phyloP scores from a whole-genome alignment of 2,329 filamentous ascomycete genomes.

The Thermomyces lanuginosus region DNA sequence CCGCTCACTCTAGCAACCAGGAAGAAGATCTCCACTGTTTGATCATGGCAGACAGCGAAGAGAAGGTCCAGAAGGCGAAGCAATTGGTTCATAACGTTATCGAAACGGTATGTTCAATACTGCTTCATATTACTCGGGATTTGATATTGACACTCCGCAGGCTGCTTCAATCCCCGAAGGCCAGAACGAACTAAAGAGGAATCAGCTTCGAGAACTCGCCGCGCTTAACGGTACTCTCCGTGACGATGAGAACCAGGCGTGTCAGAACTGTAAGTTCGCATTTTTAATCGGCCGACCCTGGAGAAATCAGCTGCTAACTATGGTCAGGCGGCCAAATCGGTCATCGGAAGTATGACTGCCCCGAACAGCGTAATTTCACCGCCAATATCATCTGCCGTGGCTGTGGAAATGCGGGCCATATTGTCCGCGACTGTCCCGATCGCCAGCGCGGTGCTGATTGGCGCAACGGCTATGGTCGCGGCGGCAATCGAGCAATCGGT shows the following conservation, averaged over 20 bases:
- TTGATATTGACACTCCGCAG: constrained; percentile 32
- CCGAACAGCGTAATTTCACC: constrained; percentile 95
- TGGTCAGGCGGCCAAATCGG: constrained; percentile 71
- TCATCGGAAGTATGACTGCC: constrained; percentile 96
- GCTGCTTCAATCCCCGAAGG: constrained; percentile 96
- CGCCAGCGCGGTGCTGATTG: constrained; percentile 78
- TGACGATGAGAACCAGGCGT: constrained; percentile 98
- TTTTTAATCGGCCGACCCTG: not conserved
- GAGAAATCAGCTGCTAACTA: constrained; percentile 13
- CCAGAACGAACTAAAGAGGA: constrained; percentile 96
- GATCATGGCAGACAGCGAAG: constrained; percentile 99
- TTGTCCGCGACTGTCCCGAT: constrained; percentile 95
- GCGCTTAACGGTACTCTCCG: constrained; percentile 96
- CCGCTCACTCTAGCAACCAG: constrained; percentile 98
- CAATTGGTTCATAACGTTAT: constrained; percentile 97
- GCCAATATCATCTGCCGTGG: constrained; percentile 97
- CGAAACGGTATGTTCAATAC: constrained; percentile 59
- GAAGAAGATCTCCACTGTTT: constrained; percentile 97
- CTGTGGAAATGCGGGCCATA: constrained; percentile 93
- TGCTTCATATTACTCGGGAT: not conserved
- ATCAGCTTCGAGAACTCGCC: constrained; percentile 92
- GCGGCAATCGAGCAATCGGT: constrained; percentile 48
- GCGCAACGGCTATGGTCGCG: constrained; percentile 52
- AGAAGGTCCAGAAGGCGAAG: constrained; percentile 99
- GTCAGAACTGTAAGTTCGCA: constrained; percentile 63